Conservation (phyloP, 202 grass and related monocot genomes). For the Carex sylvatica region DNA sequence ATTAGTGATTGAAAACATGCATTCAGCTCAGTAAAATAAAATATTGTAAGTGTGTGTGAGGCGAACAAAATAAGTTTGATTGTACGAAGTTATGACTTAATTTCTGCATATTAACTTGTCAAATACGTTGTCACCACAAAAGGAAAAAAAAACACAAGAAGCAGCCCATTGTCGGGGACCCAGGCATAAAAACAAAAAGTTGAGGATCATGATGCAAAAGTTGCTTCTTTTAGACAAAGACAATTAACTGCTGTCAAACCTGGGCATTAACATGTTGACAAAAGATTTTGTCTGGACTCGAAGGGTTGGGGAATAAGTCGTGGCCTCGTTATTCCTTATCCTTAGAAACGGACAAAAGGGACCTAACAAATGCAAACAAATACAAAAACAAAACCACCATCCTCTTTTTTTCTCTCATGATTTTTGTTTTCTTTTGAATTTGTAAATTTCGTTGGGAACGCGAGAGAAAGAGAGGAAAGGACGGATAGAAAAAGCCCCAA, state of each 20-base stretch:
- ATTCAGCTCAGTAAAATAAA: no score
- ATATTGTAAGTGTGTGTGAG: no score
- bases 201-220: not conserved
- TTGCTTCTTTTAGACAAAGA: not conserved
- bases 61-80: no score
- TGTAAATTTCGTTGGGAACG: not conserved
- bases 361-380: slow-evolving; percentile 30
- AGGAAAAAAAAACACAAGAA: no score
- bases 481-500: not conserved
- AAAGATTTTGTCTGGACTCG: slow-evolving; percentile 19
- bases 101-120: no score
- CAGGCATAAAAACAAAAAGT: not conserved
- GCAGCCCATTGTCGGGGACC: no score
- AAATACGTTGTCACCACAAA: no score
- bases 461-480: not conserved
- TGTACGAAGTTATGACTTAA: no score
- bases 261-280: slow-evolving; percentile 9
- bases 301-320: slow-evolving; percentile 19
- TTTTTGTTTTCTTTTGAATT: not conserved
- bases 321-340: slow-evolving; percentile 27
- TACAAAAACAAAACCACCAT: slow-evolving; percentile 16
- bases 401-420: not conserved
- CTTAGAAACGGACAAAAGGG: not conserved
- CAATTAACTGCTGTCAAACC: not conserved
- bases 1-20: no score